phyloP scores from a whole-genome alignment of 176 grass and related monocot genomes.

The Pontederia paniculata region DNA sequence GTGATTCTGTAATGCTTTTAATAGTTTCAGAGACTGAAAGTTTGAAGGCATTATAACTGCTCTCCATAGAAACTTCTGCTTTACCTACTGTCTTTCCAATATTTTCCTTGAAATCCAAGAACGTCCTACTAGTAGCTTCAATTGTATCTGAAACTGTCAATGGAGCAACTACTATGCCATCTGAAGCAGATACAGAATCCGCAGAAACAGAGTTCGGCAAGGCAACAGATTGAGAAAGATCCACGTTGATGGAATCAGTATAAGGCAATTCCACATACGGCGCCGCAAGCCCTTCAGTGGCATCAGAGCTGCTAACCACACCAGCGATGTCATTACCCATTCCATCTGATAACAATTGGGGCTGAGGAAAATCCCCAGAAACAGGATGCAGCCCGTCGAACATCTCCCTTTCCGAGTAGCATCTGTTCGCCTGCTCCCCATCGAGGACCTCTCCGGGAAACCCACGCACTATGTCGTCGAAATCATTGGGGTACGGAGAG shows the following conservation, averaged over 20 bases:
- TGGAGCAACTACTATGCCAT: background rate
- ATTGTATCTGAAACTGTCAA: constrained; percentile 8
- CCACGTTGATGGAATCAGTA: background rate
- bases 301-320: background rate
- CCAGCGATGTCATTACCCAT: background rate
- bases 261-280: background rate
- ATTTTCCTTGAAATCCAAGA: constrained; percentile 13
- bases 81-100: constrained; percentile 34
- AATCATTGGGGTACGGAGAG: constrained; percentile 51
- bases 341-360: background rate
- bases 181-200: background rate
- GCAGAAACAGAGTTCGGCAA: background rate
- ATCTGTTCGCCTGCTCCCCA: constrained; percentile 8
- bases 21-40: constrained; percentile 50
- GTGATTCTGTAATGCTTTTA: constrained; percentile 41
- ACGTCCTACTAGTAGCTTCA: background rate
- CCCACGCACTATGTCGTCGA: constrained; percentile 52
- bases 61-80: constrained; percentile 63
- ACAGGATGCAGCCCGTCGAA: constrained; percentile 5
- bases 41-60: constrained; percentile 47
- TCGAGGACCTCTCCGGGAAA: constrained; percentile 35
- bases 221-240: constrained; percentile 4
- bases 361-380: background rate
- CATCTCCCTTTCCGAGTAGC: constrained; percentile 15
- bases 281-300: background rate